Conservation (phyloP, 2,329 filamentous ascomycete species). For the Trichoderma arundinaceum region DNA sequence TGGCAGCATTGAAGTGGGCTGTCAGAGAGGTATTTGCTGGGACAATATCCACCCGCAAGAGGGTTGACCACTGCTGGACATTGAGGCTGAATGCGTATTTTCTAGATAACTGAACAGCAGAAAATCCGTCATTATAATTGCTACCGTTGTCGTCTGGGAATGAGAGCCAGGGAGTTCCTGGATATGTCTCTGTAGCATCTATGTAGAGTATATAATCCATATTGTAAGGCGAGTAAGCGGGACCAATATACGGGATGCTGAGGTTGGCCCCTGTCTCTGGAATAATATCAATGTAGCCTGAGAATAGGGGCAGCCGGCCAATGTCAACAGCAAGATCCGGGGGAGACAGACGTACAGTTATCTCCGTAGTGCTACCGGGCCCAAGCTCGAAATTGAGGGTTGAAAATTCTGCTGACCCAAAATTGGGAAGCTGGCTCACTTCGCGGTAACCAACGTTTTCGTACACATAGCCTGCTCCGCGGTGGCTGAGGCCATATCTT, state of each 20-base stretch:
- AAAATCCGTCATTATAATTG: neutral
- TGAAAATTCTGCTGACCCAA: neutral
- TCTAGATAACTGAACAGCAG: neutral
- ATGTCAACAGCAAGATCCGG: neutral
- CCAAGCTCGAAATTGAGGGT: neutral
- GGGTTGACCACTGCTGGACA: neutral
- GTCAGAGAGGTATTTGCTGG: neutral
- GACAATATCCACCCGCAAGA: conserved; percentile 6
- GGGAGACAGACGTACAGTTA: neutral
- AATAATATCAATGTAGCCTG: conserved; percentile 6
- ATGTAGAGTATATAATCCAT: conserved; percentile 10
- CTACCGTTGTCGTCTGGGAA: neutral
- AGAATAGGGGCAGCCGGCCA: conserved; percentile 4
- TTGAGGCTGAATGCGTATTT: neutral
- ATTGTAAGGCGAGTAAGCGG: conserved; percentile 6
- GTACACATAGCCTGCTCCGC: neutral
- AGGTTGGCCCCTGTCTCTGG: neutral
- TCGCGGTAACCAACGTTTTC: neutral
- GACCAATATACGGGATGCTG: conserved; percentile 17
- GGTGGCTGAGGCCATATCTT: neutral
- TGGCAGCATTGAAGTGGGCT: neutral
- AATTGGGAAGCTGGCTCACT: neutral
- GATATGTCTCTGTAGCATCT: neutral
- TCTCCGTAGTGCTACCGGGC: conserved; percentile 2
- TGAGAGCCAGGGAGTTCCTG: conserved; percentile 10